Base-by-base conservation (phyloP, 345 rosid genomes). In the Firmiana major region DNA sequence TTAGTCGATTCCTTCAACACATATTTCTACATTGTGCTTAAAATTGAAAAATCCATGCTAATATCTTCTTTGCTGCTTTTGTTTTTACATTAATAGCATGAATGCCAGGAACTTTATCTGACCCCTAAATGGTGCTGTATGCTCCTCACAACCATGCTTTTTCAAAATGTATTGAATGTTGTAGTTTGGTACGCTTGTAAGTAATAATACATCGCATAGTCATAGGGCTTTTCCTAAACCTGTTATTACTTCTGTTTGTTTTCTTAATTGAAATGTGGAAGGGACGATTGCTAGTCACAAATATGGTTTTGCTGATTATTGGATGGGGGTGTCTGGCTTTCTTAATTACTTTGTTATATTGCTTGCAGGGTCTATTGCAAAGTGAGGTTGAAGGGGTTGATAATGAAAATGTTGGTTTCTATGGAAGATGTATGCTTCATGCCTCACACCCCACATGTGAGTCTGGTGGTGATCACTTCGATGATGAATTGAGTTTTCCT, bases 361-460 rank as follows among this genome's bases (percentile, higher is more conserved):
- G 76, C 40, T 70, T 71, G 9, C 55, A 87, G 90, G 90, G 86
- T 73, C 77, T 87, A 34, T 71, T 87, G 80, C 90, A 87, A 81
- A 87, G 90, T 78, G 90, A 87, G 79, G 78, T 85, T 53, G 90
- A 87, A 77, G 90, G 88, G 15, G 49, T 55, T 70, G 83, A 81
- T 71, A 76, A 76, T 81, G 90, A 85, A 82, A 85, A 77, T 65
- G 83, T 87, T 21, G 88, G 90, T 59, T 87, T 87, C 76, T 87
- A 85, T 58, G 90, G 85, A 42, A 82, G 90, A 80, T 87, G 90
- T 60, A 22, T 68, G 59, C 65, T 78, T 67, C 90, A 87, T 76
- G 86, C 85, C 13, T 76, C 77, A 24, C 21, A n/a, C 43, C 58
- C 63, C 5, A 45, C 75, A 76, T 67, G 73, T 36, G 84, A 81